These are phyloP conservation scores for Pistacia integerrima DNA, from an alignment of 345 rosid genomes.

Conservation along the genomic window DNA sequence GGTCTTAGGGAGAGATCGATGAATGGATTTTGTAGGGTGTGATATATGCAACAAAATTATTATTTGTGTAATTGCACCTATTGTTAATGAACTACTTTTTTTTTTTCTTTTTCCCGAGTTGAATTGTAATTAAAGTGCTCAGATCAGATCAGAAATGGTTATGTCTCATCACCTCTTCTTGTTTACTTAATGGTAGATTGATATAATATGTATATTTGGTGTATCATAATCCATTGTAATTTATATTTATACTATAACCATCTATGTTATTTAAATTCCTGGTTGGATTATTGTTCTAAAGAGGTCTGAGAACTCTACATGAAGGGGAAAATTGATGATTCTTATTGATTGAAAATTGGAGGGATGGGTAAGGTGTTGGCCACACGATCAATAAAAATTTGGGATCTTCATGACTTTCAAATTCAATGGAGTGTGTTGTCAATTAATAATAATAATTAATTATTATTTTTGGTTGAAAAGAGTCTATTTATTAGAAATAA, in stretches of 20 bases:
- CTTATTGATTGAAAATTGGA: not conserved
- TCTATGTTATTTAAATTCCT: not conserved
- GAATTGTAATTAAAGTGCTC: not conserved
- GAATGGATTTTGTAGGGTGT: conserved; percentile 7
- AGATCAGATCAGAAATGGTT: not conserved
- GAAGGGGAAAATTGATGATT: not conserved
- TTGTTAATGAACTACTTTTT: conserved; percentile 23
- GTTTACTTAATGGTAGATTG: not conserved
- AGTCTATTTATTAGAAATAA: too few relatives aligned
- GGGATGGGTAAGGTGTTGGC: not conserved
- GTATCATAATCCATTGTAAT: not conserved
- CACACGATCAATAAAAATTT: not conserved
- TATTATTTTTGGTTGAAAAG: too few relatives aligned
- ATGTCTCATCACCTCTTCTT: not conserved
- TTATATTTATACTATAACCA: not conserved
- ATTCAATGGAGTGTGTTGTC: too few relatives aligned
- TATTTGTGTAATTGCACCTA: conserved; percentile 38
- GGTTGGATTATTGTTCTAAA: not conserved
- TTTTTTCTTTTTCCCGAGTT: not conserved
- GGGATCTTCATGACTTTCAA: too few relatives aligned
- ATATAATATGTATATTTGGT: not conserved
- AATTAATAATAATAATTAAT: too few relatives aligned
- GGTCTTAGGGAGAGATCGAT: conserved; percentile 43
- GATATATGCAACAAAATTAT: conserved; percentile 13
- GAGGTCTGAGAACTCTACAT: too few relatives aligned